These are phyloP conservation scores for Amniculicola lignicola DNA, from an alignment of 495 filamentous ascomycete species.

Conservation along the genomic window DNA sequence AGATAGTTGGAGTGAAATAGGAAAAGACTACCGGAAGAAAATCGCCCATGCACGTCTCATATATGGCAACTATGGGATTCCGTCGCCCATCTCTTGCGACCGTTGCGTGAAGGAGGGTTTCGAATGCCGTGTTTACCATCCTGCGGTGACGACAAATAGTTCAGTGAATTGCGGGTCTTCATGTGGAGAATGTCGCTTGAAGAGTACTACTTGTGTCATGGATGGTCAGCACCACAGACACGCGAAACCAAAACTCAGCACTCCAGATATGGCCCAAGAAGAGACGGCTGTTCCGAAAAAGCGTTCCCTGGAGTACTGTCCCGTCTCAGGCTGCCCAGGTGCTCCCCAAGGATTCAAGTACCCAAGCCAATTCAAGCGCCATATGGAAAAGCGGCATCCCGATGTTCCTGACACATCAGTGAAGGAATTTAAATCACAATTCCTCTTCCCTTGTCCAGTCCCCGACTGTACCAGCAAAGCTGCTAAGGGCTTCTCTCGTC, in stretches of 20 bases:
- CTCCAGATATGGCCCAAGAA: no score
- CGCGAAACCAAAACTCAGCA: no score
- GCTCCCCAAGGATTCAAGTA: no score
- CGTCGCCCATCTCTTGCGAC: not conserved
- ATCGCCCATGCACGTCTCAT: conserved; percentile 3
- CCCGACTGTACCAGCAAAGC: not conserved
- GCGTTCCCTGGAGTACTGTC: no score
- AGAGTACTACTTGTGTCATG: not conserved
- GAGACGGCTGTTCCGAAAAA: no score
- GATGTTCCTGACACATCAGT: not conserved
- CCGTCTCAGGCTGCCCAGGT: no score
- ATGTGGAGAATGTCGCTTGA: not conserved
- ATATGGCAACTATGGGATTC: not conserved
- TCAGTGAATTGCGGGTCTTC: not conserved
- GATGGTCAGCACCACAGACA: not conserved
- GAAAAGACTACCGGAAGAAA: not conserved
- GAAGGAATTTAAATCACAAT: no score
- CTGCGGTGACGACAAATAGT: not conserved
- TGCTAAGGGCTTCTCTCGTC: not conserved
- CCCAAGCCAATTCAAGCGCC: no score
- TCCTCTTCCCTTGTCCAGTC: not conserved
- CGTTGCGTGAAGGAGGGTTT: not conserved
- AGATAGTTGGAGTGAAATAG: not conserved
- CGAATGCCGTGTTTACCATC: conserved; percentile 1
- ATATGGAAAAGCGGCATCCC: not conserved